These are phyloP conservation scores for Hypsizygus marmoreus DNA, from an alignment of 768 basidiomycete species.

Conservation along the genomic window DNA sequence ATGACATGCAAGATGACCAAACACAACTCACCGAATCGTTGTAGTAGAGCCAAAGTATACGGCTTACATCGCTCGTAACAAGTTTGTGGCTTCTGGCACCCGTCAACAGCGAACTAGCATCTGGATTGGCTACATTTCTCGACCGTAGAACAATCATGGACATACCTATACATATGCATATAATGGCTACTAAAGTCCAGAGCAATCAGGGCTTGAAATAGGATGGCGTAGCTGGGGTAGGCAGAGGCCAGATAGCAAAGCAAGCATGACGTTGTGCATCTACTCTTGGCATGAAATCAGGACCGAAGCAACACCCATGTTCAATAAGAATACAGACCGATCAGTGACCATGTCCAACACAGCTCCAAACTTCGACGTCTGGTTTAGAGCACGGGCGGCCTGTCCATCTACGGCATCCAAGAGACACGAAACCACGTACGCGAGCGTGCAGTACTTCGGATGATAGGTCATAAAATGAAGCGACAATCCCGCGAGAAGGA, in stretches of 20 bases:
- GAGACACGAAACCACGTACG: constrained; percentile 89
- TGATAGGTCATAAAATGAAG: constrained; percentile 94
- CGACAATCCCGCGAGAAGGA: constrained; percentile 87
- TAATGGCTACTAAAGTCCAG: constrained; percentile 98
- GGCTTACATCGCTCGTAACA: constrained; percentile 89
- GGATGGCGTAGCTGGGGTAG: constrained; percentile 81
- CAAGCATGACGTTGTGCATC: constrained; percentile 95
- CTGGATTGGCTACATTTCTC: constrained; percentile 12
- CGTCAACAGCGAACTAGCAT: constrained; percentile 83
- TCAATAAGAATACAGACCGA: constrained; percentile 55
- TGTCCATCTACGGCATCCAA: constrained; percentile 95
- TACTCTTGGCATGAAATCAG: constrained; percentile 30
- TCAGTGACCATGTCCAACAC: constrained; percentile 99
- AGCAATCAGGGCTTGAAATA: constrained; percentile 94
- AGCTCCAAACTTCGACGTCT: constrained; percentile 96
- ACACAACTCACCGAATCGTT: constrained; percentile 75
- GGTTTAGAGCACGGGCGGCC: constrained; percentile 83
- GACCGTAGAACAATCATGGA: background rate
- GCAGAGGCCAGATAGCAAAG: constrained; percentile 91
- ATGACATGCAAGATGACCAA: background rate
- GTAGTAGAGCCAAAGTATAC: constrained; percentile 92
- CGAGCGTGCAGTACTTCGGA: constrained; percentile 87
- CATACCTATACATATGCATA: constrained; percentile 99
- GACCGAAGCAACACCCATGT: background rate
- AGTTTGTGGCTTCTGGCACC: constrained; percentile 92